Base-by-base conservation (phyloP, 768 basidiomycete genomes). In the Boletus rubescentipes region DNA sequence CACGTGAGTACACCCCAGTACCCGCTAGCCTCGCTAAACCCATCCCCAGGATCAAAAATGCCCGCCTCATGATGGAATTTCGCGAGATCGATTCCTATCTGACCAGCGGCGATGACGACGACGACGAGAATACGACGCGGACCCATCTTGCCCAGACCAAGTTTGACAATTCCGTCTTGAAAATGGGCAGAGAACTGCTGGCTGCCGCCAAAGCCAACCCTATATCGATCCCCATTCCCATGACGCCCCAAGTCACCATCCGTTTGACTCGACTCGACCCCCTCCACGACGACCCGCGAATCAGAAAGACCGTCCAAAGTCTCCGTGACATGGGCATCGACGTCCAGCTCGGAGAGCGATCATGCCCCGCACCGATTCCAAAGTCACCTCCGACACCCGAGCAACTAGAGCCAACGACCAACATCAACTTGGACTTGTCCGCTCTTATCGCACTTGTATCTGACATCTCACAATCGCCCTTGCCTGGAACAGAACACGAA, bases 361-460 rank as follows among this genome's bases (percentile, higher is more conserved):
- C 63, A 15, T 63, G 67, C 23, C 58, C 65, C 38, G 15, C 29
- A 18, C 35, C 32, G 12, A 10, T 54, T 7, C 26, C 23, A 42
- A 39, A 40, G 20, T 45, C 34, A 2, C 26, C 34, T 3, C 4
- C 39, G 30, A 32, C 18, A 60, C 29, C 43, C 54, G 54, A 56
- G 35, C 35, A 30, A 9, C 66, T 79, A 35, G 51, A 66, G 10
- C 88, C 87, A 1, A 89, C 87, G 0, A 61, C 61, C 7, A 72
- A 77, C 44, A 77, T 96, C 69, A 90, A 93, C 59, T 79, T 94
- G 32, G 93, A 96, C 64, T 76, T 96, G 11, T 93, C 91, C 1
- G 78, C 89, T 1, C 79, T 96, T 42, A 87, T 96, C 49, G 92
- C 93, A 0, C 78, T 94, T 29, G 79, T 90, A 39, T 91, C 89